A percentile compares a stretch with the other conserved stretches of the same genome.
Conservation (phyloP, 1,284 basidiomycete genomes). For the Trametes sp. region DNA sequence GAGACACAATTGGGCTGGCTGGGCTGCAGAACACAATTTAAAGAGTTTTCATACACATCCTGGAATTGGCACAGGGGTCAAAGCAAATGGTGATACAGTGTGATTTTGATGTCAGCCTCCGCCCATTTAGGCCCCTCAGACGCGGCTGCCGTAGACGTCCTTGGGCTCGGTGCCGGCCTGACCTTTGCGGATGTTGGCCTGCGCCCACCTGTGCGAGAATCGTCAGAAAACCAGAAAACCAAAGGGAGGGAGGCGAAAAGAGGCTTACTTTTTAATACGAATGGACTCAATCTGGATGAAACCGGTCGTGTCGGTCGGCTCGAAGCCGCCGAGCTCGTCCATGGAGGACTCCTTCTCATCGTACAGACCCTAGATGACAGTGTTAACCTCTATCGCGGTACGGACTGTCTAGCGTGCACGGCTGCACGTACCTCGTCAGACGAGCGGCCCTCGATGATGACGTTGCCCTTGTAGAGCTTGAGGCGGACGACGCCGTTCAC, state of each 20-base stretch:
- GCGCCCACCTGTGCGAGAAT: constrained; percentile 69
- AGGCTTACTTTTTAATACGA: constrained; percentile 91
- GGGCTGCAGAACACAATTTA: background rate
- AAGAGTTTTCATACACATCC: background rate
- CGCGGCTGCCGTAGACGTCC: constrained; percentile 74
- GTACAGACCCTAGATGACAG: constrained; percentile 77
- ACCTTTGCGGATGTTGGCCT: constrained; percentile 84
- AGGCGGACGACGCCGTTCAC: constrained; percentile 94
- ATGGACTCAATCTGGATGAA: constrained; percentile 97
- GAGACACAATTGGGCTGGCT: too few relatives aligned
- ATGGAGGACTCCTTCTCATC: constrained; percentile 98
- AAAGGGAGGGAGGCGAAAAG: constrained; percentile 17
- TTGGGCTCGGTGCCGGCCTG: constrained; percentile 79
- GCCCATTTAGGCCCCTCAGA: constrained; percentile 21
- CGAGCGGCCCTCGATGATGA: constrained; percentile 90
- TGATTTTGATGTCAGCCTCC: constrained; percentile 6
- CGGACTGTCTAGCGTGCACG: background rate
- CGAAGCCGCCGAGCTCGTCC: constrained; percentile 98
- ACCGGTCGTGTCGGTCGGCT: constrained; percentile 90
- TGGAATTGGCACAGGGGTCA: background rate
- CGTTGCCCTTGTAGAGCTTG: constrained; percentile 97
- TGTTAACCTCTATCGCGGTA: background rate
- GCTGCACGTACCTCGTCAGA: constrained; percentile 75
- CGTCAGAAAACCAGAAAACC: constrained; percentile 11
- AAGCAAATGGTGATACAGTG: constrained; percentile 9